Conservation (phyloP, 805 yeast genomes). For the Debaryomyces castellii region DNA sequence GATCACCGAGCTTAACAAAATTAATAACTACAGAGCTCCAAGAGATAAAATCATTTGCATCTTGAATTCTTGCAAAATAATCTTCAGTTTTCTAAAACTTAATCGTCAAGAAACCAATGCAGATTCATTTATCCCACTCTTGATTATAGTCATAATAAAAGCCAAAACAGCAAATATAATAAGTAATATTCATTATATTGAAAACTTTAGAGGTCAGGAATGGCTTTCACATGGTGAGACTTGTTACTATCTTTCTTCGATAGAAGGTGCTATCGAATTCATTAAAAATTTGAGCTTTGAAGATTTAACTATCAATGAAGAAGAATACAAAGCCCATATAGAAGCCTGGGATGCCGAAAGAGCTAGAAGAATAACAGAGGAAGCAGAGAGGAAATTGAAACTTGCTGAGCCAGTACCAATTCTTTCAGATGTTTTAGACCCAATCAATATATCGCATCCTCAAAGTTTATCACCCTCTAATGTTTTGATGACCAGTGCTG, state of each 20-base stretch:
- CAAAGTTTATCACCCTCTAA: slow-evolving; percentile 34
- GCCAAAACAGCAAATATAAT: slow-evolving; percentile 64
- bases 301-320: slow-evolving; percentile 59
- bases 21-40: slow-evolving; percentile 86
- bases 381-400: slow-evolving; percentile 5
- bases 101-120: slow-evolving; percentile 77
- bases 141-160: slow-evolving; percentile 75
- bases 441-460: background rate
- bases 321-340: slow-evolving; percentile 56
- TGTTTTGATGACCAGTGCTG: slow-evolving; percentile 47
- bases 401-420: slow-evolving; percentile 16
- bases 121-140: slow-evolving; percentile 87
- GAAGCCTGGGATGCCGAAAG: slow-evolving; percentile 48
- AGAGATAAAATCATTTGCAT: slow-evolving; percentile 91
- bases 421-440: slow-evolving; percentile 6
- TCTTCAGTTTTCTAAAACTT: slow-evolving; percentile 81
- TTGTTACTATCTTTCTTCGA: slow-evolving; percentile 85
- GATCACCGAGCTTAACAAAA: slow-evolving; percentile 68
- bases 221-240: slow-evolving; percentile 81
- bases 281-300: slow-evolving; percentile 59
- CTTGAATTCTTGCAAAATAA: slow-evolving; percentile 87
- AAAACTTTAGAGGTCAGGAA: slow-evolving; percentile 73
- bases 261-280: slow-evolving; percentile 85
- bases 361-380: slow-evolving; percentile 10
- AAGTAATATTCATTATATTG: slow-evolving; percentile 82